A percentile compares a stretch with the other conserved stretches of the same genome.
Evolutionary conservation across 495 filamentous ascomycete species (phyloP).

Genomic region (Hyaloscypha finlandica): DNA sequence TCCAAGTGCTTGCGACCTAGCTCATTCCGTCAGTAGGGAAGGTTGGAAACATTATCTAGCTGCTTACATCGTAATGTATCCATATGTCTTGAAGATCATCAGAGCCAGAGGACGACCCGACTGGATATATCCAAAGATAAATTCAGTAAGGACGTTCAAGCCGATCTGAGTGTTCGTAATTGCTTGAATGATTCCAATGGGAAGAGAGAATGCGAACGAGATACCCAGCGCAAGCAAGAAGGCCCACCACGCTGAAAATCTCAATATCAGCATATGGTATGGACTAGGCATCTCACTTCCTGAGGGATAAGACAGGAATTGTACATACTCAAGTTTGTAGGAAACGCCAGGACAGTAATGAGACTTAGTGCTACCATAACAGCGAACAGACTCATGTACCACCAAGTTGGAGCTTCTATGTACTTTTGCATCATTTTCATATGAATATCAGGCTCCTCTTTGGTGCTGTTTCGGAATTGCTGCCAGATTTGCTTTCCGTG

Average conservation of each 20-base stretch:
- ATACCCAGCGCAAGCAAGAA: conserved; percentile 65
- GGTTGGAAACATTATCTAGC: neutral
- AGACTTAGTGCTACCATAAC: conserved; percentile 62
- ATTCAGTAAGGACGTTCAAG: conserved; percentile 70
- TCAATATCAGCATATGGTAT: neutral
- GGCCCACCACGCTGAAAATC: conserved; percentile 60
- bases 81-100: conserved; percentile 78
- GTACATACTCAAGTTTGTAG: conserved; percentile 48
- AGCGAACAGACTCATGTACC: conserved; percentile 53
- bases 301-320: neutral
- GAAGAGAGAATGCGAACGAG: conserved; percentile 54
- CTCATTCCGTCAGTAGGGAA: neutral
- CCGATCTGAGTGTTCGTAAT: conserved; percentile 70
- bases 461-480: conserved; percentile 25
- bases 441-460: conserved; percentile 39
- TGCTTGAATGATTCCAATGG: conserved; percentile 62
- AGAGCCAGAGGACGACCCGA: conserved; percentile 65
- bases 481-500: conserved; percentile 63
- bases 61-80: conserved; percentile 63
- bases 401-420: conserved; percentile 58
- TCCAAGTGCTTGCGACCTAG: conserved; percentile 51
- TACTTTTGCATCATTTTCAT: conserved; percentile 63
- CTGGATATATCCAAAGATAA: conserved; percentile 71
- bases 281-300: neutral
- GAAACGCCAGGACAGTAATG: conserved; percentile 62